Percentiles rank a stretch among this genome's conserved stretches.
These are phyloP conservation scores for Paecilomyces niveus DNA, from an alignment of 2,329 filamentous ascomycete species.

Conservation along the genomic window DNA sequence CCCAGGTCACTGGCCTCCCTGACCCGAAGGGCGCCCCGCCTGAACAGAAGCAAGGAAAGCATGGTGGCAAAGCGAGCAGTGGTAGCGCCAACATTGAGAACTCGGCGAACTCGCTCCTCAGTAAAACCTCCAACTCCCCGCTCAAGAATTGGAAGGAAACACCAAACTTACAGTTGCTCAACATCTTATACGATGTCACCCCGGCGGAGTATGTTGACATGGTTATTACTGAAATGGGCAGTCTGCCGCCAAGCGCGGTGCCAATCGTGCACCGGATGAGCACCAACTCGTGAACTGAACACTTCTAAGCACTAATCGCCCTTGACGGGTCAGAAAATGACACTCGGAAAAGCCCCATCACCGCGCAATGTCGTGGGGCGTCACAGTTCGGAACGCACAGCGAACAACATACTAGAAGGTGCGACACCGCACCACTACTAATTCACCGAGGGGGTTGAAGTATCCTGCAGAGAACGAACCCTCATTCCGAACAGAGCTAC, in stretches of 20 bases:
- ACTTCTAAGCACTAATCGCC: background rate
- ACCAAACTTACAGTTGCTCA: conserved; percentile 55
- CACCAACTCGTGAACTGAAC: conserved; percentile 27
- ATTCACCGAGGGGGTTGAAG: background rate
- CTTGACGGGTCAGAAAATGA: background rate
- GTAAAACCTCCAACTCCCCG: conserved; percentile 19
- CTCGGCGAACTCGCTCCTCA: conserved; percentile 5
- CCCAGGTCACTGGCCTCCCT: conserved; percentile 26
- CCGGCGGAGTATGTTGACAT: conserved; percentile 78
- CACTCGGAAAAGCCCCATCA: background rate
- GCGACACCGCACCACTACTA: background rate
- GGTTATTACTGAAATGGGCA: conserved; percentile 86
- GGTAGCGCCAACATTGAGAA: conserved; percentile 1
- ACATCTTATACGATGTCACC: conserved; percentile 88
- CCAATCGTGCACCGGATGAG: conserved; percentile 62
- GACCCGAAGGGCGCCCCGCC: conserved; percentile 16
- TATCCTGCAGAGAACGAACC: background rate
- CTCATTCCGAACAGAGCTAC: background rate
- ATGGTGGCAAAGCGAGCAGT: conserved; percentile 3
- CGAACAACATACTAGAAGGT: background rate
- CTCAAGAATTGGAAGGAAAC: conserved; percentile 53
- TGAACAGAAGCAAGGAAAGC: conserved; percentile 11
- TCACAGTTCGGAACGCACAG: background rate
- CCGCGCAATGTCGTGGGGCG: background rate
- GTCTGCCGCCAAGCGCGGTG: conserved; percentile 77